Percentiles rank a stretch among this genome's conserved stretches.
These are phyloP conservation scores for Kwoniella sp. DNA, from an alignment of 768 basidiomycete genomes.

Conservation along the genomic window DNA sequence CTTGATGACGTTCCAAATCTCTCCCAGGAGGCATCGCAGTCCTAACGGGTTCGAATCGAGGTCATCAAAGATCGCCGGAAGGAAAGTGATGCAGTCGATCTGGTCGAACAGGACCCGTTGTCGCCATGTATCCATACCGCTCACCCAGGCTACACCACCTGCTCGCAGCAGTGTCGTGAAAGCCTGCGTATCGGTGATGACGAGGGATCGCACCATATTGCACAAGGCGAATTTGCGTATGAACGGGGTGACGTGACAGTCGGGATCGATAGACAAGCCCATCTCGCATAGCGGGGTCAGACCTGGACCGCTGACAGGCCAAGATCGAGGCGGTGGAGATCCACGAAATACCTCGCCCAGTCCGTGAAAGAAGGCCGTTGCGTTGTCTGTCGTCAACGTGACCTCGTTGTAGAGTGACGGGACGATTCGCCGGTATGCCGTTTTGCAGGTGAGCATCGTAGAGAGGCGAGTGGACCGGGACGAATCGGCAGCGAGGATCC, in stretches of 20 bases:
- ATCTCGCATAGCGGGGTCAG: not conserved
- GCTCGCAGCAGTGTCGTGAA: not conserved
- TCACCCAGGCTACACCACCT: not conserved
- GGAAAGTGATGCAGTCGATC: constrained; percentile 3
- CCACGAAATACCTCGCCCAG: not conserved
- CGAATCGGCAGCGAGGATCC: not conserved
- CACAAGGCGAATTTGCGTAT: constrained; percentile 6
- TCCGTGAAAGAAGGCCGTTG: not conserved
- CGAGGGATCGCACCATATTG: not conserved
- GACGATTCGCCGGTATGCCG: not conserved
- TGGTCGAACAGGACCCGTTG: constrained; percentile 6
- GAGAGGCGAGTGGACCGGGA: not conserved
- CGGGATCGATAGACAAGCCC: constrained; percentile 1
- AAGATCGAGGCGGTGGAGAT: not conserved
- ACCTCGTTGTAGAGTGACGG: not conserved
- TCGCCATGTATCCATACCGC: constrained; percentile 5
- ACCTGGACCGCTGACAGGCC: constrained; percentile 9
- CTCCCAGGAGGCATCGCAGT: not conserved
- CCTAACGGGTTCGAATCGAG: not conserved
- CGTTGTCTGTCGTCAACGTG: not conserved
- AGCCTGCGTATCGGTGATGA: not conserved
- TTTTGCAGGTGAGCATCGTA: not conserved
- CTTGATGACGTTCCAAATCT: constrained; percentile 10
- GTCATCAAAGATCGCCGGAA: not conserved
- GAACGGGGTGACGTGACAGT: not conserved